These are phyloP conservation scores for Crithidia mellificae DNA, from an alignment of 208 protist species.

Conservation along the genomic window DNA sequence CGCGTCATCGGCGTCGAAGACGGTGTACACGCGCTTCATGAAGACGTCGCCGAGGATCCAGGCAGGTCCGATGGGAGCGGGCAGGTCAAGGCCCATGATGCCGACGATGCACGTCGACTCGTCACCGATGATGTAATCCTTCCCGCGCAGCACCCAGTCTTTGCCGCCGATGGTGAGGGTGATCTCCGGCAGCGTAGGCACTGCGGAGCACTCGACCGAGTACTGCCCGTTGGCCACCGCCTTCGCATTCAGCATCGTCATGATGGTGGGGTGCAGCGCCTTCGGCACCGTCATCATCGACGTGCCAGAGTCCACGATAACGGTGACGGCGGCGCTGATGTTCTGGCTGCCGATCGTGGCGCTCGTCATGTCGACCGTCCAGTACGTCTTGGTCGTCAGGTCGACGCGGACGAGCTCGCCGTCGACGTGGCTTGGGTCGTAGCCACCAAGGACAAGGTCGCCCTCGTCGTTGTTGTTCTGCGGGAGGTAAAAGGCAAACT, in stretches of 20 bases:
- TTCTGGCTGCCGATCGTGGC: slow-evolving; percentile 41
- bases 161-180: slow-evolving; percentile 62
- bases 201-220: slow-evolving; percentile 44
- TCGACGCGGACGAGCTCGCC: slow-evolving; percentile 83
- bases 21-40: slow-evolving; percentile 56
- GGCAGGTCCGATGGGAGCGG: slow-evolving; percentile 36
- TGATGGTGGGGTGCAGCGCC: slow-evolving; percentile 42
- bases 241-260: slow-evolving; percentile 51
- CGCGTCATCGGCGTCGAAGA: slow-evolving; percentile 62
- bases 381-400: slow-evolving; percentile 91
- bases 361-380: slow-evolving; percentile 75
- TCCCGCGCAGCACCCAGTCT: slow-evolving; percentile 58
- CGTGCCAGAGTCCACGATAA: slow-evolving; percentile 94
- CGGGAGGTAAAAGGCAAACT: slow-evolving; percentile 88
- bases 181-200: slow-evolving; percentile 73
- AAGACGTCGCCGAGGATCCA: slow-evolving; percentile 70
- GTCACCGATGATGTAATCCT: slow-evolving; percentile 91
- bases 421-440: slow-evolving; percentile 69
- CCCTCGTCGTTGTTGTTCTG: slow-evolving; percentile 41
- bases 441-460: slow-evolving; percentile 87
- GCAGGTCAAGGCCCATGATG: slow-evolving; percentile 50
- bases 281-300: slow-evolving; percentile 92
- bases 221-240: slow-evolving; percentile 45
- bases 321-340: slow-evolving; percentile 47
- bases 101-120: slow-evolving; percentile 53